These are phyloP conservation scores for Thermothielavioides terrestris DNA, from an alignment of 495 filamentous ascomycete species.

Conservation along the genomic window DNA sequence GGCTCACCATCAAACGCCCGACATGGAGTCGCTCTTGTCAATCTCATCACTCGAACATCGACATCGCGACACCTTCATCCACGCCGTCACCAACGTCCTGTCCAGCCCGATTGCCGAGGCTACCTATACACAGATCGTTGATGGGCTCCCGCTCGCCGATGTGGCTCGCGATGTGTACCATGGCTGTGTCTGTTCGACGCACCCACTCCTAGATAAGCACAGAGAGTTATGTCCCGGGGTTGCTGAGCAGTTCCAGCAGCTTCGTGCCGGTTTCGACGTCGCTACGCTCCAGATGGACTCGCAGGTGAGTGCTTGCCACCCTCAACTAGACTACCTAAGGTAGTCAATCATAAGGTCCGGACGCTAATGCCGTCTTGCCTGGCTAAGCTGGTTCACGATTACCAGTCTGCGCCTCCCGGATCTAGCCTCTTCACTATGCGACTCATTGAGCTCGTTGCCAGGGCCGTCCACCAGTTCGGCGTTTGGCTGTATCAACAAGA, in stretches of 20 bases:
- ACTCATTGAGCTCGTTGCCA: conserved; percentile 1
- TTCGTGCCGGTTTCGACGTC: not conserved
- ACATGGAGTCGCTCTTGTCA: no score
- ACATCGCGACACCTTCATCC: conserved; percentile 3
- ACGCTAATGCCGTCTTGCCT: not conserved
- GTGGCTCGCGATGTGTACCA: conserved; percentile 2
- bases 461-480: not conserved
- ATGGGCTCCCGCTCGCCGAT: conserved; percentile 18
- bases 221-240: conserved; percentile 9
- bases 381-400: not conserved
- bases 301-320: not conserved
- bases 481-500: not conserved
- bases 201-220: conserved; percentile 8
- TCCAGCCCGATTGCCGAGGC: conserved; percentile 14
- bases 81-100: conserved; percentile 6
- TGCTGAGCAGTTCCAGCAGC: not conserved
- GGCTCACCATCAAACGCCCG: no score
- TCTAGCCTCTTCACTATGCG: not conserved
- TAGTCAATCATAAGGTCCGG: conserved; percentile 4
- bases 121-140: conserved; percentile 24
- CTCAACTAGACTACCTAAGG: not conserved
- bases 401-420: not conserved
- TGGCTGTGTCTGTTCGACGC: not conserved
- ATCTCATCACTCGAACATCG: not conserved
- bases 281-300: not conserved